Conservation (phyloP, 345 rosid species). For the Euphorbia peplus region DNA sequence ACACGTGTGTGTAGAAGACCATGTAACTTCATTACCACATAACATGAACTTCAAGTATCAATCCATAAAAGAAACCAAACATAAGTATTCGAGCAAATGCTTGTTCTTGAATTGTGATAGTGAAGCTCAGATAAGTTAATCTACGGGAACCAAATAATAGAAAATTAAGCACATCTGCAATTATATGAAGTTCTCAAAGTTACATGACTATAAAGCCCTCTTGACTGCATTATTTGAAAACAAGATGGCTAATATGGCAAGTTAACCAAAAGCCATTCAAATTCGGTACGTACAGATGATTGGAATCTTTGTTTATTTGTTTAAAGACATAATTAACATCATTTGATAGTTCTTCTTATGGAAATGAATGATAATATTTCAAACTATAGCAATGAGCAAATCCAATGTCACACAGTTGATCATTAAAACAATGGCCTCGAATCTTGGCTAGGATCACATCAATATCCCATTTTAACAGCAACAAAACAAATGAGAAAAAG, state of each 20-base stretch:
- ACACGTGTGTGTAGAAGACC: not conserved
- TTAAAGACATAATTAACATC: not conserved
- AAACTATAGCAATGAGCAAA: not conserved
- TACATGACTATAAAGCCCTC: not conserved
- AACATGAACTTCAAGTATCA: conserved; percentile 5
- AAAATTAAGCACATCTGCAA: not conserved
- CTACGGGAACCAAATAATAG: not conserved
- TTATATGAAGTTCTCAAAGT: conserved; percentile 1
- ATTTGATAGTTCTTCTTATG: conserved; percentile 3
- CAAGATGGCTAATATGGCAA: not conserved
- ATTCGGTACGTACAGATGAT: not conserved
- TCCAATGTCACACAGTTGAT: not conserved
- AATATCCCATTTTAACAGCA: not conserved
- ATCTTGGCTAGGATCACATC: not conserved
- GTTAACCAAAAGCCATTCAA: not conserved
- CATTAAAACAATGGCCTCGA: not conserved
- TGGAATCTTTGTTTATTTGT: not conserved
- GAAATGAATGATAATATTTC: not conserved
- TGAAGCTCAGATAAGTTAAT: not conserved
- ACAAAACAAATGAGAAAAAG: not conserved
- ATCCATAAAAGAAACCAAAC: not conserved
- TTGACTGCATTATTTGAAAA: not conserved
- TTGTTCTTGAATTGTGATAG: not conserved
- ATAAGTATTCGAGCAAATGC: not conserved
- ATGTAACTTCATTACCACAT: not conserved